Base-by-base conservation (phyloP, 2,329 filamentous ascomycete genomes). In the Neopestalotiopsis sp. region DNA sequence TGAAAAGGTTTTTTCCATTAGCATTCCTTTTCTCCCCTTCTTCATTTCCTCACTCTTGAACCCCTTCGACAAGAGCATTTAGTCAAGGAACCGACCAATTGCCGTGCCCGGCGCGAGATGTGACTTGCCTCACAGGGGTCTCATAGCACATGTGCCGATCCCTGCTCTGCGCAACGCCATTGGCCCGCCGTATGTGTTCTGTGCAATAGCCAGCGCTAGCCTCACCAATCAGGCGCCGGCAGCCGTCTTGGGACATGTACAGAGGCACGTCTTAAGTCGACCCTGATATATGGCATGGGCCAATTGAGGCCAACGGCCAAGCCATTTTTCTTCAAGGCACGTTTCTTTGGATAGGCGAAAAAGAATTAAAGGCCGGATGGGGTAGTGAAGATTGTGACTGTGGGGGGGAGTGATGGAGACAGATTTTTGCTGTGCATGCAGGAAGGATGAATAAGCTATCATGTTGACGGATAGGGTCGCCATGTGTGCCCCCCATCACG, bases 81-180 rank as follows among this genome's bases (percentile, higher is more conserved):
- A n/a, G 17, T 4, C 17, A 28, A 28, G 24, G 24, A 28, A 28
- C n/a, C 17, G 17, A n/a, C 45, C 45, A 53, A 53, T 53, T 53
- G 45, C 20, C 45, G 45, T 53, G 45, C 45, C 40, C 34, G 61
- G 61, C 61, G 61, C 61, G 28, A 45, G 61, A 64, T 64, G 61
- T 64, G 61, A 64, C 61, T 38, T 38, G 61, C 17, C n/a, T 24
- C 61, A 38, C 61, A 64, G 61, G 61, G 61, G 28, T 38, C 61
- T 30, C 10, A 38, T 30, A 28, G 24, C 17, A 59, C 24, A 64
- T 49, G 14, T 64, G 20, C 61, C 61, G 61, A 64, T 64, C 61
- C 61, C 40, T 49, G 61, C 30, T 14, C 14, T 12, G 20, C 7
- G 40, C 12, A 17, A n/a, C 14, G 34, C 20, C 7, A 64, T 64